Percentiles rank a stretch among this genome's conserved stretches.
Conservation (phyloP, 2,329 filamentous ascomycete genomes). For the Massarina eburnea region DNA sequence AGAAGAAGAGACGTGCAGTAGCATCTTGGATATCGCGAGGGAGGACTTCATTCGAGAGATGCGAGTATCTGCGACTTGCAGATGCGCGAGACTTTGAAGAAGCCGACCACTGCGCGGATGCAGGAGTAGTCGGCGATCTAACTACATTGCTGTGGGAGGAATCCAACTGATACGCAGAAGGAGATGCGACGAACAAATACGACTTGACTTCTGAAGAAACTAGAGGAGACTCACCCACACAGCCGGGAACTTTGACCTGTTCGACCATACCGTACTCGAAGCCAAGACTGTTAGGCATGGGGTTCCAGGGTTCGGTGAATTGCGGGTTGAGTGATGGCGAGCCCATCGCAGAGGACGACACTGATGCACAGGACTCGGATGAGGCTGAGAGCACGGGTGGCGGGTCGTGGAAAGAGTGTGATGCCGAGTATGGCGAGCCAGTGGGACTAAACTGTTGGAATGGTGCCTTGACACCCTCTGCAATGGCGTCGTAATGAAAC, state of each 20-base stretch:
- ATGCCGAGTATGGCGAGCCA: conserved; percentile 48
- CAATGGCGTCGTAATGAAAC: conserved; percentile 39
- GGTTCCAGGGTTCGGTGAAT: conserved; percentile 60
- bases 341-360: conserved; percentile 53
- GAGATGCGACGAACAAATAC: conserved; percentile 20
- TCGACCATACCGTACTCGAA: conserved; percentile 55
- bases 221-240: conserved; percentile 51
- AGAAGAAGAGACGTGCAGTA: conserved; percentile 14
- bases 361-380: conserved; percentile 55
- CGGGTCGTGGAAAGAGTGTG: conserved; percentile 51
- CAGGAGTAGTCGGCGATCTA: conserved; percentile 37
- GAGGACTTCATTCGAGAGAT: conserved; percentile 31
- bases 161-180: conserved; percentile 12
- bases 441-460: conserved; percentile 42
- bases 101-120: conserved; percentile 44
- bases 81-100: conserved; percentile 10
- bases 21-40: conserved; percentile 14
- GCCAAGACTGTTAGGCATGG: conserved; percentile 58
- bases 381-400: conserved; percentile 51
- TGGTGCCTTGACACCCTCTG: conserved; percentile 41
- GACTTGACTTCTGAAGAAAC: conserved; percentile 41
- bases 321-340: conserved; percentile 62
- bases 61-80: conserved; percentile 23
- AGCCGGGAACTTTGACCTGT: conserved; percentile 46
- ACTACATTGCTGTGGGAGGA: conserved; percentile 24